These are phyloP conservation scores for Nicotiana sylvestris DNA, from an alignment of 257 asterid genomes.

Conservation along the genomic window DNA sequence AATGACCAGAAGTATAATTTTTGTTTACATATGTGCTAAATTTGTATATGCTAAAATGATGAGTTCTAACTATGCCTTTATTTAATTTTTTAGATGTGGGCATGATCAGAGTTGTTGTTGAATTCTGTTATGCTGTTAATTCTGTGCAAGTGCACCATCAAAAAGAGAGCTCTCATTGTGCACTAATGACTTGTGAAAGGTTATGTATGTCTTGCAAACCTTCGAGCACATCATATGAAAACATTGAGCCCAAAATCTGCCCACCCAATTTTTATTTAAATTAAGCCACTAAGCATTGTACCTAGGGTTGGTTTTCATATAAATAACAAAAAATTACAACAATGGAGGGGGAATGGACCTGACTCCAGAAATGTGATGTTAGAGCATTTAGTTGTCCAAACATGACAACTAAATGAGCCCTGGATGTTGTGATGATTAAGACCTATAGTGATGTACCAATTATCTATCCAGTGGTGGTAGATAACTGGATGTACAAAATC, in stretches of 20 bases:
- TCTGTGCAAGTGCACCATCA: neutral
- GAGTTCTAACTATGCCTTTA: neutral
- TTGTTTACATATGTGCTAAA: neutral
- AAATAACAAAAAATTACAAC: too few relatives aligned
- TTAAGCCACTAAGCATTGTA: too few relatives aligned
- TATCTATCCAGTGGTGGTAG: too few relatives aligned
- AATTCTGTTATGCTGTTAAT: neutral
- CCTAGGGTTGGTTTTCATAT: too few relatives aligned
- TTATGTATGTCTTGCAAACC: neutral
- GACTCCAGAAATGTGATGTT: too few relatives aligned
- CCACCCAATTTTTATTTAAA: constrained; percentile 28
- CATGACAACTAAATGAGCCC: too few relatives aligned
- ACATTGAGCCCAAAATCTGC: constrained; percentile 34
- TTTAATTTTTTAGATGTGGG: neutral
- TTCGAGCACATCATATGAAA: constrained; percentile 27
- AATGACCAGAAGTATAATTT: neutral
- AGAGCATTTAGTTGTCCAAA: too few relatives aligned
- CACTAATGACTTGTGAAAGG: neutral
- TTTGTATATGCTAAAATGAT: neutral
- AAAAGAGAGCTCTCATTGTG: neutral
- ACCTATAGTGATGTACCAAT: too few relatives aligned
- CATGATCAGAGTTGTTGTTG: neutral
- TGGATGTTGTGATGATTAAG: too few relatives aligned
- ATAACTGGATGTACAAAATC: too few relatives aligned
- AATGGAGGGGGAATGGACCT: too few relatives aligned